Percentiles rank a stretch among this genome's conserved stretches.
Conservation (phyloP, 306 rosid species). For the Pueraria montana region DNA sequence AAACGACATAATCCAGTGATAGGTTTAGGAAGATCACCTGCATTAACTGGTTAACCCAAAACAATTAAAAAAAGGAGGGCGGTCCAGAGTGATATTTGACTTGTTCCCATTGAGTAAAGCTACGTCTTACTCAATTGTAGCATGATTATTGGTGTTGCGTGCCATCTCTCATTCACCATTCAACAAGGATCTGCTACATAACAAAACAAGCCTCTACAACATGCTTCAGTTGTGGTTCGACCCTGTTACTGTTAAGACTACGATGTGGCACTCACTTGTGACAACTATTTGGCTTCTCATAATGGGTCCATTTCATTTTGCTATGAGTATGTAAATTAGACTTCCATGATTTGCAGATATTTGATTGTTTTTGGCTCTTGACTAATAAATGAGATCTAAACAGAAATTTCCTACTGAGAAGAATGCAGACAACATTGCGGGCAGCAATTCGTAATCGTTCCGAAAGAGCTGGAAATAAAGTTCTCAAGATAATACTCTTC, state of each 20-base stretch:
- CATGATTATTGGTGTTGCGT: constrained; percentile 37
- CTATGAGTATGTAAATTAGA: background rate
- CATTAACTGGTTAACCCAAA: constrained; percentile 9
- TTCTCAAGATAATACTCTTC: background rate
- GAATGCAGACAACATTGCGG: background rate
- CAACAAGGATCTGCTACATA: background rate
- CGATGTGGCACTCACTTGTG: too few species aligned
- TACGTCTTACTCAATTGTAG: constrained; percentile 46
- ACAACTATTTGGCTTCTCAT: too few species aligned
- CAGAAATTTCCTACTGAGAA: background rate
- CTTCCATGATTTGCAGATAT: background rate
- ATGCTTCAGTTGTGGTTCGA: too few species aligned
- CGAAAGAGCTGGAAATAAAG: background rate
- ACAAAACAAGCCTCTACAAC: too few species aligned
- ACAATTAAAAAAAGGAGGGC: background rate
- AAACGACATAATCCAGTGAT: constrained; percentile 13
- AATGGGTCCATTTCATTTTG: background rate
- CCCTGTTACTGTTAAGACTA: too few species aligned
- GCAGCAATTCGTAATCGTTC: too few species aligned
- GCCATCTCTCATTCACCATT: constrained; percentile 32
- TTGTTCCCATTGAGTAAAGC: constrained; percentile 51
- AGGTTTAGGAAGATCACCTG: constrained; percentile 40
- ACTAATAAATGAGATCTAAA: too few species aligned
- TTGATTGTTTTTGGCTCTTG: background rate
- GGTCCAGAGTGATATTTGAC: constrained; percentile 27